These are phyloP conservation scores for Cystobasidium slooffiae DNA, from an alignment of 1,284 basidiomycete species.

Conservation along the genomic window DNA sequence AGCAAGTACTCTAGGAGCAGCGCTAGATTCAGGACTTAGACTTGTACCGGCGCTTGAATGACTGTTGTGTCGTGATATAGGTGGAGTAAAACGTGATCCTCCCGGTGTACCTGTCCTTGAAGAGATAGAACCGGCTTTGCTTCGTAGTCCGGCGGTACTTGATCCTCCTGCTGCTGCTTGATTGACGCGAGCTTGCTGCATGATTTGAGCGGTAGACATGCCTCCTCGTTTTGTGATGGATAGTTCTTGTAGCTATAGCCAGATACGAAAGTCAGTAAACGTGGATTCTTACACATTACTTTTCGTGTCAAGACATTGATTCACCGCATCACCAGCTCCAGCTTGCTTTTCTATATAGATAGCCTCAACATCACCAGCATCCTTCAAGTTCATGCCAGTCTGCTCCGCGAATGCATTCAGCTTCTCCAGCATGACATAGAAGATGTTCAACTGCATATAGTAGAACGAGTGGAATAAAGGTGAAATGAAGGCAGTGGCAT, in stretches of 20 bases:
- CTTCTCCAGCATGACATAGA: slow-evolving; percentile 75
- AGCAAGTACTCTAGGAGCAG: slow-evolving; percentile 42
- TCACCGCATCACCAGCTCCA: slow-evolving; percentile 73
- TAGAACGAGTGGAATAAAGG: slow-evolving; percentile 97
- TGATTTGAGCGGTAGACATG: slow-evolving; percentile 38
- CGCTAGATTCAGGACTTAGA: slow-evolving; percentile 9
- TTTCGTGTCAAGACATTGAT: background rate
- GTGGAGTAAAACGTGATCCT: slow-evolving; percentile 62
- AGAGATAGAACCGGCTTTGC: slow-evolving; percentile 47
- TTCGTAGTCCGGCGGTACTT: slow-evolving; percentile 2
- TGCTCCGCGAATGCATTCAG: slow-evolving; percentile 79
- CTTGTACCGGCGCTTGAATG: slow-evolving; percentile 12
- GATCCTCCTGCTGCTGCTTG: slow-evolving; percentile 27
- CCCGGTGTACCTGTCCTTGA: slow-evolving; percentile 50
- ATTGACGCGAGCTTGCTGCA: slow-evolving; percentile 29
- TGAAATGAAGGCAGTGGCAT: slow-evolving; percentile 87
- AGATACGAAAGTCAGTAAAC: background rate
- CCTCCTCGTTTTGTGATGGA: slow-evolving; percentile 68
- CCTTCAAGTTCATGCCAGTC: slow-evolving; percentile 72
- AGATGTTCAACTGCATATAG: slow-evolving; percentile 80
- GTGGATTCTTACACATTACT: background rate
- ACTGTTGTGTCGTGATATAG: slow-evolving; percentile 50
- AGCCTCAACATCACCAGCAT: slow-evolving; percentile 69
- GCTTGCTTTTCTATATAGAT: slow-evolving; percentile 79
- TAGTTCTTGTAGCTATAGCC: slow-evolving; percentile 48